These are phyloP conservation scores for Xylaria sp. DNA, from an alignment of 2,329 filamentous ascomycete species.

Conservation along the genomic window DNA sequence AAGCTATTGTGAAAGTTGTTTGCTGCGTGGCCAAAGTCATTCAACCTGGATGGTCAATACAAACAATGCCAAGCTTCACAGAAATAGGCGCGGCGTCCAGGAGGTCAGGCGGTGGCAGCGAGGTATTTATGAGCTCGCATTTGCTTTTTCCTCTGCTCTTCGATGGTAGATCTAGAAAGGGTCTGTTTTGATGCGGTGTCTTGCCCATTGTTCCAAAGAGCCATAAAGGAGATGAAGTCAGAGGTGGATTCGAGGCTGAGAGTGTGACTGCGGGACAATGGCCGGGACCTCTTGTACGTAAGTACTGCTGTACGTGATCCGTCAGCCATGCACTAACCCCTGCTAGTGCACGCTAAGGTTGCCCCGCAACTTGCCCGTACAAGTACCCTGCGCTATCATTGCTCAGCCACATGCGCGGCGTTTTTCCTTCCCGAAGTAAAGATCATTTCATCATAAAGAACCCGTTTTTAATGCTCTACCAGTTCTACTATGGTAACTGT, in stretches of 20 bases:
- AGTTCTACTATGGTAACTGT: no score
- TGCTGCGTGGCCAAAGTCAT: not conserved
- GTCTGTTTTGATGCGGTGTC: conserved; percentile 27
- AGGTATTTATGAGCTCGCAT: not conserved
- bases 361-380: no score
- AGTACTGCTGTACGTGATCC: not conserved
- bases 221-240: conserved; percentile 39
- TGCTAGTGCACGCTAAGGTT: not conserved
- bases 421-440: no score
- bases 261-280: conserved; percentile 38
- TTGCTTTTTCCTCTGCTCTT: conserved; percentile 26
- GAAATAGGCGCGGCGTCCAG: conserved; percentile 9
- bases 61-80: conserved; percentile 14
- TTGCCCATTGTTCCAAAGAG: conserved; percentile 42
- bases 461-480: no score
- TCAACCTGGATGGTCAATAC: conserved; percentile 43
- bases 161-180: conserved; percentile 29
- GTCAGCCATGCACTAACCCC: not conserved
- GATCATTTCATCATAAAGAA: no score
- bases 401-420: no score
- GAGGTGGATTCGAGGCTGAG: conserved; percentile 38
- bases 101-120: not conserved
- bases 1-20: not conserved
- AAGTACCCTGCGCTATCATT: no score
- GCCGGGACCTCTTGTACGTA: conserved; percentile 8